Base-by-base conservation (phyloP, 2,329 filamentous ascomycete genomes). In the Aspergillus novofumigatus region DNA sequence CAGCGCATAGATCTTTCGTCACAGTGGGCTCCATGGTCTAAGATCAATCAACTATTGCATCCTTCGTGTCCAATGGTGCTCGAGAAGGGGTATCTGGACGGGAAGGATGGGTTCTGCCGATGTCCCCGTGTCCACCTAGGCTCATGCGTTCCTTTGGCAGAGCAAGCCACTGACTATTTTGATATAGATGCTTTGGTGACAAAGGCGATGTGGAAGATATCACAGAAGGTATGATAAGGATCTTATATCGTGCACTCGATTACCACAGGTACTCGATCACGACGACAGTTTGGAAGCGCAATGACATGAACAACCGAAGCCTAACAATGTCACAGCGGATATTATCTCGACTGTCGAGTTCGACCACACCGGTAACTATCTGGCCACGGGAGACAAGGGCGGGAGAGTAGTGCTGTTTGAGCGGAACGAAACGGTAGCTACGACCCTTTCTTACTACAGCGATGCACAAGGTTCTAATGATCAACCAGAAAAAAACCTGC, bases 141-240 rank as follows among this genome's bases (percentile, higher is more conserved):
- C 32, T 25, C 44, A 47, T 25, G 44, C 20, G 11, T 26, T 25
- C 44, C 2, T 47, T 23, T 47, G 14, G 3, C 44, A 23, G 21
- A 26, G 14, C 8, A 47, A 21, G 11, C 23, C 44, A 23, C 44
- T 53, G 49, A 59, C 67, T 62, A 62, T 59, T 23, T 23, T 9
- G 1, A 21, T 20, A 42, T 71, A 97, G 93, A 82, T 97, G 94
- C 82, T 99, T 99, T 80, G 94, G 94, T 78, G 94, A 99, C 81
- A 99, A 99, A 81, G 94, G 94, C 69, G 94, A 99, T 81, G 93
- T 99, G 66, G 94, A 97, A 78, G 92, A 97, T 77, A 97, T 97
- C 76, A 97, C 92, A 78, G 92, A 97, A 88, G 90, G 91, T 92
- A 81, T 59, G 72, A 65, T 28, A 10, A 42, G 20, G 11, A 26